These are phyloP conservation scores for Penicillium brasilianum DNA, from an alignment of 2,329 filamentous ascomycete genomes.

Conservation along the genomic window DNA sequence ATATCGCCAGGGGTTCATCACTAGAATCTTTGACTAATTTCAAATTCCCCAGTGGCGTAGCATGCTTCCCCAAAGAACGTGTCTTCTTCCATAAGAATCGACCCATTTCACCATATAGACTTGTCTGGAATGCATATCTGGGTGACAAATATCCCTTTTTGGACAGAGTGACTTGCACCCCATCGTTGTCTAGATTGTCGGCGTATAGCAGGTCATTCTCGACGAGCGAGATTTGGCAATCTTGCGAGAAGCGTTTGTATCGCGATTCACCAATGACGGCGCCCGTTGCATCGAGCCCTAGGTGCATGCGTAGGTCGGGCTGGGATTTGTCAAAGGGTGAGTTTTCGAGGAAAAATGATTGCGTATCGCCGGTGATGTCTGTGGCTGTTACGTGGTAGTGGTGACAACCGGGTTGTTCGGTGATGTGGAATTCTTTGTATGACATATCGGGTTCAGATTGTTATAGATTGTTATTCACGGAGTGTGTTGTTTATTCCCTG, in stretches of 20 bases:
- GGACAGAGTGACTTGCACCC: not conserved
- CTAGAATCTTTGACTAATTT: constrained; percentile 16
- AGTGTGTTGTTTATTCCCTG: not conserved
- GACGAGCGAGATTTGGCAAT: constrained; percentile 11
- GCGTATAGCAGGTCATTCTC: too few species aligned
- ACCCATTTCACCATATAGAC: not conserved
- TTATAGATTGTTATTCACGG: not conserved
- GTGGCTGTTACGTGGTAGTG: constrained; percentile 9
- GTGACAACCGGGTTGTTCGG: constrained; percentile 10
- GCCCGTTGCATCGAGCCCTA: constrained; percentile 1
- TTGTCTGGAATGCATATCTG: constrained; percentile 8
- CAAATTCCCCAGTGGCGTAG: constrained; percentile 11
- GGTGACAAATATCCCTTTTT: constrained; percentile 13
- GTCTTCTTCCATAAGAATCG: constrained; percentile 14
- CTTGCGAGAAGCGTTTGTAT: constrained; percentile 10
- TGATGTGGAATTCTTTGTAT: constrained; percentile 12
- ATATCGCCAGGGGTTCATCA: constrained; percentile 11
- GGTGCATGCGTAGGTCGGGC: constrained; percentile 10
- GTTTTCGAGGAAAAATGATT: constrained; percentile 17
- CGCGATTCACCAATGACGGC: constrained; percentile 8
- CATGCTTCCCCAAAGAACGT: constrained; percentile 9
- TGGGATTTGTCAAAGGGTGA: not conserved
- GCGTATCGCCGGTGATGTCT: not conserved
- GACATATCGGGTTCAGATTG: constrained; percentile 4
- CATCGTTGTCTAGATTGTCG: not conserved